phyloP scores from a whole-genome alignment of 306 rosid species.

The Medicago truncatula region MtrunA17r5.0-ANR NC_053048.1:47988501-47989000 shows the following conservation, averaged over 20 bases:
- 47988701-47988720: conserved; percentile 81
- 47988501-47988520: conserved; percentile 34
- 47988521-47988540: conserved; percentile 51
- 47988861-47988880: conserved; percentile 24
- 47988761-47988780: conserved; percentile 40
- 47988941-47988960: conserved; percentile 70
- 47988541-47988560: conserved; percentile 73
- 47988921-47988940: conserved; percentile 84
- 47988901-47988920: conserved; percentile 74
- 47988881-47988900: conserved; percentile 32
- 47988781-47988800: conserved; percentile 22
- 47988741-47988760: conserved; percentile 70
- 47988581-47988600: conserved; percentile 55
- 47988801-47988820: neutral
- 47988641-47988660: conserved; percentile 75
- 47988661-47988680: conserved; percentile 79
- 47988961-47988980: conserved; percentile 76
- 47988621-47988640: conserved; percentile 75
- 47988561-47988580: conserved; percentile 62
- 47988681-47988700: conserved; percentile 72
- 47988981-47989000: conserved; percentile 60
- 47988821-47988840: neutral
- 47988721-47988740: conserved; percentile 62
- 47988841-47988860: neutral
- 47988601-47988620: conserved; percentile 70